Conservation (phyloP, 371 early-diverging fungal genomes). For the Batkoa obscura region DNA sequence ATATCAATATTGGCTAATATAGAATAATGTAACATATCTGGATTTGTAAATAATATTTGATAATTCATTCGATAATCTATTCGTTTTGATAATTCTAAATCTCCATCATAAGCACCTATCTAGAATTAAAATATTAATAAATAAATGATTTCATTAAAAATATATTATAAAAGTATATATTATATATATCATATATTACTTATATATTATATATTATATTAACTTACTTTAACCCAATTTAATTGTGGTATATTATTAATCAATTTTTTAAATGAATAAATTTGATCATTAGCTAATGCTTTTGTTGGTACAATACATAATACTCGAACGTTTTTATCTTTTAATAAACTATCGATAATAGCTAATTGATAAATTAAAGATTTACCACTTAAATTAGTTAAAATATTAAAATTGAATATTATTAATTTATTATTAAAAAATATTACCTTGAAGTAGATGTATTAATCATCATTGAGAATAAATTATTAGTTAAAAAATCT, state of each 20-base stretch:
- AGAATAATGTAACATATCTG: constrained; percentile 58
- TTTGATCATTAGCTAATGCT: constrained; percentile 68
- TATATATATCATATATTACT: too few species aligned
- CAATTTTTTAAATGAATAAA: background rate
- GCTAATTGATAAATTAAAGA: constrained; percentile 57
- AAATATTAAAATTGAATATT: too few species aligned
- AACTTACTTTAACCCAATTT: constrained; percentile 5
- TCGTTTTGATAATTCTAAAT: constrained; percentile 22
- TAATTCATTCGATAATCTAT: constrained; percentile 20
- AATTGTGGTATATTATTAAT: background rate
- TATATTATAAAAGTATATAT: too few species aligned
- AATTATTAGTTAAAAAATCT: too few species aligned
- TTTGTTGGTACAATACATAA: constrained; percentile 52
- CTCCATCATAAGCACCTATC: constrained; percentile 23
- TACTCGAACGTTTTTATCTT: constrained; percentile 18
- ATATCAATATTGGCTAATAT: constrained; percentile 31
- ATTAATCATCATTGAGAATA: too few species aligned
- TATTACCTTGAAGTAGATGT: too few species aligned
- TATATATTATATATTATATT: too few species aligned
- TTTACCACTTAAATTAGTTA: too few species aligned
- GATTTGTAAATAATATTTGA: constrained; percentile 54
- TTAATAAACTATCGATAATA: constrained; percentile 26
- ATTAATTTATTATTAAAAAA: too few species aligned
- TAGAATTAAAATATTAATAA: constrained; percentile 5
- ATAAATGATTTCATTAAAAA: too few species aligned